Conservation (phyloP, 2,329 filamentous ascomycete species). For the Aspergillus novoparasiticus region DNA sequence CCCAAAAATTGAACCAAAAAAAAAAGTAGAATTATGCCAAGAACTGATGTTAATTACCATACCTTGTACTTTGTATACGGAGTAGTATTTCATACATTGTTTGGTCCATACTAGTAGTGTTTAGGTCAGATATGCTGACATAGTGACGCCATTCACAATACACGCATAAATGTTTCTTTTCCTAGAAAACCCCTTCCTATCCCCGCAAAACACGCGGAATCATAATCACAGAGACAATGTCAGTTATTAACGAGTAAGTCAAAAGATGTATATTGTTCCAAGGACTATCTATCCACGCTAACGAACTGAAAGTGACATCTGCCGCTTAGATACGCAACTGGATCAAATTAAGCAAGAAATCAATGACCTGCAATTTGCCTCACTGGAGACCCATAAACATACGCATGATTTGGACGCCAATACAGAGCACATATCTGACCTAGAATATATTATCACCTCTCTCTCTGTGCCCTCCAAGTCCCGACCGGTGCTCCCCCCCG, state of each 20-base stretch:
- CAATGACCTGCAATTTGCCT: conserved; percentile 16
- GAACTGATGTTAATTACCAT: background rate
- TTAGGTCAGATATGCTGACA: background rate
- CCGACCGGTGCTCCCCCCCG: conserved; percentile 61
- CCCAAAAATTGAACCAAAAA: background rate
- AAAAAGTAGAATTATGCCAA: background rate
- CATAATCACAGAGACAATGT: conserved; percentile 8
- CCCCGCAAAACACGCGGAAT: background rate
- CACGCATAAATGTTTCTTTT: background rate
- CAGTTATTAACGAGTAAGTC: conserved; percentile 16
- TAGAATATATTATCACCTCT: conserved; percentile 69
- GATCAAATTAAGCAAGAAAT: conserved; percentile 57
- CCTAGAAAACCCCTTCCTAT: background rate
- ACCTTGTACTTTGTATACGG: background rate
- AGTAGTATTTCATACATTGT: background rate
- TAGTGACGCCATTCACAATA: background rate
- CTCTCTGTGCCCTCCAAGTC: conserved; percentile 71
- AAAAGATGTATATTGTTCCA: background rate
- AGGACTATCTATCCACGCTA: background rate
- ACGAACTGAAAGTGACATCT: conserved; percentile 51
- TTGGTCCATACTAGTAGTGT: background rate
- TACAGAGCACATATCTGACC: conserved; percentile 44
- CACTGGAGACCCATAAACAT: conserved; percentile 24
- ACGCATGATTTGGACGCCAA: conserved; percentile 12
- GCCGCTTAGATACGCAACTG: conserved; percentile 59